These are phyloP conservation scores for Trifolium pratense DNA, from an alignment of 306 rosid genomes.

Conservation along the genomic window DNA sequence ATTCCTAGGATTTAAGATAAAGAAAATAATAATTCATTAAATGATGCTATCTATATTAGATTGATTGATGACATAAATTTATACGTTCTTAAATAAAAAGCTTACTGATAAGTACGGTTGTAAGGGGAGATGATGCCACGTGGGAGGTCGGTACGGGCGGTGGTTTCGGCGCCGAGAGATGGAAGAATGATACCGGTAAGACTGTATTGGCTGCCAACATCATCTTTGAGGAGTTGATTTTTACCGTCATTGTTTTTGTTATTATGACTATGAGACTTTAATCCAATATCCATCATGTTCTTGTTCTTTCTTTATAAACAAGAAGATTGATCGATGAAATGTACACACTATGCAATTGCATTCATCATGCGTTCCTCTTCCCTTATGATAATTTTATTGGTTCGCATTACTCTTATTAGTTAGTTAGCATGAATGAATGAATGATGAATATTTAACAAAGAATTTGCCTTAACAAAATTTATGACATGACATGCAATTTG, in stretches of 20 bases:
- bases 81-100: neutral
- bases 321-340: neutral
- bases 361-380: neutral
- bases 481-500: too few relatives aligned
- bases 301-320: neutral
- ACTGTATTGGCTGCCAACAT: constrained; percentile 72
- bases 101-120: constrained; percentile 53
- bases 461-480: too few relatives aligned
- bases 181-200: constrained; percentile 62
- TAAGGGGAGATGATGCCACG: constrained; percentile 52
- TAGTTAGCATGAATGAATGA: neutral
- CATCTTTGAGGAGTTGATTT: constrained; percentile 23
- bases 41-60: neutral
- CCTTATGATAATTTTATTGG: too few relatives aligned
- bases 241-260: neutral
- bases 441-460: too few relatives aligned
- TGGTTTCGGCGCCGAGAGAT: constrained; percentile 56
- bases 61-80: neutral
- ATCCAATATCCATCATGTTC: constrained; percentile 10
- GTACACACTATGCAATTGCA: neutral
- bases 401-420: too few relatives aligned
- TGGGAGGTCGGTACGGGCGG: constrained; percentile 28
- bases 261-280: neutral
- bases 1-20: too few relatives aligned
- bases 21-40: too few relatives aligned